phyloP scores from a whole-genome alignment of 2,329 filamentous ascomycete species.

The Xylaria arbuscula region DNA sequence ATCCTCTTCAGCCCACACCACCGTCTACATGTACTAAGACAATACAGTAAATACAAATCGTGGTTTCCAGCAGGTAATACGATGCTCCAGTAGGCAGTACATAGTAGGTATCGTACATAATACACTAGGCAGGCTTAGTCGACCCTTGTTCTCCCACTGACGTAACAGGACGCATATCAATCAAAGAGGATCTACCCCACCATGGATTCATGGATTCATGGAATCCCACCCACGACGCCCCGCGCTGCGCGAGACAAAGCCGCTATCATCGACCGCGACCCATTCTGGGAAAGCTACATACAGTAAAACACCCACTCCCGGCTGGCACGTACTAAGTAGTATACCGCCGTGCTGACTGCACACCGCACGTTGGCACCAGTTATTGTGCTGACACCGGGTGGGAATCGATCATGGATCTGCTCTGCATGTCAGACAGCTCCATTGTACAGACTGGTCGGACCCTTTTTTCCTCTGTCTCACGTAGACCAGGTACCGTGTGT shows the following conservation, averaged over 20 bases:
- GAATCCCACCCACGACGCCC: slow-evolving; percentile 8
- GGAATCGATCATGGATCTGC: slow-evolving; percentile 25
- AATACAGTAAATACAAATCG: slow-evolving; percentile 31
- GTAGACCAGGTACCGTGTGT: not conserved
- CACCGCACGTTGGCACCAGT: slow-evolving; percentile 32
- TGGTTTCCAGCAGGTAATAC: not conserved
- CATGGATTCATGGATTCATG: slow-evolving; percentile 21
- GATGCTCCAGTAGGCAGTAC: not conserved
- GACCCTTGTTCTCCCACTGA: slow-evolving; percentile 34
- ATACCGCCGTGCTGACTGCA: slow-evolving; percentile 36
- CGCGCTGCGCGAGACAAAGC: slow-evolving; percentile 29
- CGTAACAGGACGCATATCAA: slow-evolving; percentile 28
- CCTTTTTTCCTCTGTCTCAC: slow-evolving; percentile 10
- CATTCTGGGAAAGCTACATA: slow-evolving; percentile 32
- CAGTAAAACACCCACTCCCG: slow-evolving; percentile 35
- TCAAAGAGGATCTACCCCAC: slow-evolving; percentile 34
- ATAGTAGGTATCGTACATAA: not conserved
- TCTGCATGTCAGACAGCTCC: slow-evolving; percentile 35
- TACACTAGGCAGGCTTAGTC: not conserved
- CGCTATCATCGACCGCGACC: slow-evolving; percentile 8
- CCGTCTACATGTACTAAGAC: slow-evolving; percentile 12
- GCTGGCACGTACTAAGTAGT: slow-evolving; percentile 18
- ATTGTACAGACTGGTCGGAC: slow-evolving; percentile 16
- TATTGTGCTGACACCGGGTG: slow-evolving; percentile 35
- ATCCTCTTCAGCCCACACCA: slow-evolving; percentile 1